Conservation (phyloP, 177 flowering plant genomes). For the Vitis hybrid region DNA sequence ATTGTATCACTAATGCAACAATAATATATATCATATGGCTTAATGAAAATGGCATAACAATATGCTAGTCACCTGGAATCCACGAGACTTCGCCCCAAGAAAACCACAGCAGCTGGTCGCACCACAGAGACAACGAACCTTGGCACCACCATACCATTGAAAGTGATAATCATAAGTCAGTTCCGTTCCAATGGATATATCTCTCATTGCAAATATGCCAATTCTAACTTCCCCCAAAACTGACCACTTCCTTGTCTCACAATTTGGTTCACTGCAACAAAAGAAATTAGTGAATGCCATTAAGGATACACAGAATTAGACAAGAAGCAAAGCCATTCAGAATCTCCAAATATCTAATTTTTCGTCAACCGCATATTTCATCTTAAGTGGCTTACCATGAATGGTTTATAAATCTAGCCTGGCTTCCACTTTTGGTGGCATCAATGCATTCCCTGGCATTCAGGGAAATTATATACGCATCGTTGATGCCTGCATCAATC, state of each 20-base stretch:
- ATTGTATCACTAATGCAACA: too few relatives aligned
- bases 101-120: slow-evolving; percentile 83
- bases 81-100: slow-evolving; percentile 99
- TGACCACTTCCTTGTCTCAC: slow-evolving; percentile 97
- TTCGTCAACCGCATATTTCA: slow-evolving; percentile 1
- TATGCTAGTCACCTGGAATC: slow-evolving; percentile 63
- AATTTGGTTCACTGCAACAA: slow-evolving; percentile 83
- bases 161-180: slow-evolving; percentile 88
- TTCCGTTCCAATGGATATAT: slow-evolving; percentile 73
- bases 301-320: too few relatives aligned
- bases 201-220: slow-evolving; percentile 91
- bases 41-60: too few relatives aligned
- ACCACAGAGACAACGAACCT: slow-evolving; percentile 96
- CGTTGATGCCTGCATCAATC: slow-evolving; percentile 65
- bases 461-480: slow-evolving; percentile 89
- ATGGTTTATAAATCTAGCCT: slow-evolving; percentile 93
- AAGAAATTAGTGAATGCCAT: slow-evolving; percentile 13
- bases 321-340: background rate
- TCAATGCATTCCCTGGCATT: slow-evolving; percentile 76
- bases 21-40: too few relatives aligned
- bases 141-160: slow-evolving; percentile 98
- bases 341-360: background rate
- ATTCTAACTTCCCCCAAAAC: slow-evolving; percentile 92
- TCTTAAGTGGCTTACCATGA: slow-evolving; percentile 71
- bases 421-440: slow-evolving; percentile 93